phyloP scores from a whole-genome alignment of 257 asterid species.

The Lycium ferocissimum region DNA sequence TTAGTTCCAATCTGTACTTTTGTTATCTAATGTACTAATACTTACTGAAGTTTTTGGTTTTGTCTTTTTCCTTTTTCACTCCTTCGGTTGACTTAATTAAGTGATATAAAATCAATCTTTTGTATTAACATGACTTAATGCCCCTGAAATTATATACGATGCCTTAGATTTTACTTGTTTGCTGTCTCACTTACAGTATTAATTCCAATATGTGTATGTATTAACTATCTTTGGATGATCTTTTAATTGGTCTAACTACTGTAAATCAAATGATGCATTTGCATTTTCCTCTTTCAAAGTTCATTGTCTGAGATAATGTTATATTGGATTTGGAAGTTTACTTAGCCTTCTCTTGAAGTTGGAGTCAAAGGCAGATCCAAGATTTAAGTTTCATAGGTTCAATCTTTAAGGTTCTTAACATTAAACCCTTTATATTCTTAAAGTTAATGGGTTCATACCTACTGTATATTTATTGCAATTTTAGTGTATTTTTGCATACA shows the following conservation, averaged over 20 bases:
- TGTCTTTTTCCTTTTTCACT: background rate
- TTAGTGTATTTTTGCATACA: no score
- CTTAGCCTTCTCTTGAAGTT: background rate
- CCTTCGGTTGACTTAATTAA: background rate
- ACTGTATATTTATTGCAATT: no score
- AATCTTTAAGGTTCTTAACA: no score
- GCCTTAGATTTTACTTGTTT: background rate
- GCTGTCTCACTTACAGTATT: background rate
- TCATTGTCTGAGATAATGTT: background rate
- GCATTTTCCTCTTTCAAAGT: background rate
- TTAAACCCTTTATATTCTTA: no score
- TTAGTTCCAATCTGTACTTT: conserved; percentile 30
- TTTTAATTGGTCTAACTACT: no score
- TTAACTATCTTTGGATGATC: background rate
- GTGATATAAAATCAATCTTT: background rate
- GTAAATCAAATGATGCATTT: background rate
- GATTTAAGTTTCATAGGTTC: no score
- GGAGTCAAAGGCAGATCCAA: background rate
- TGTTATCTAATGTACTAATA: background rate
- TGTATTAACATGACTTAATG: background rate
- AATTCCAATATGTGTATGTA: background rate
- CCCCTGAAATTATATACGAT: background rate
- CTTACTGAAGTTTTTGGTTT: background rate
- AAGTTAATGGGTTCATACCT: no score
- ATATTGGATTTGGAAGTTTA: background rate